phyloP scores from a whole-genome alignment of 106 monocot species.

The Phalaenopsis aphrodite region DNA sequence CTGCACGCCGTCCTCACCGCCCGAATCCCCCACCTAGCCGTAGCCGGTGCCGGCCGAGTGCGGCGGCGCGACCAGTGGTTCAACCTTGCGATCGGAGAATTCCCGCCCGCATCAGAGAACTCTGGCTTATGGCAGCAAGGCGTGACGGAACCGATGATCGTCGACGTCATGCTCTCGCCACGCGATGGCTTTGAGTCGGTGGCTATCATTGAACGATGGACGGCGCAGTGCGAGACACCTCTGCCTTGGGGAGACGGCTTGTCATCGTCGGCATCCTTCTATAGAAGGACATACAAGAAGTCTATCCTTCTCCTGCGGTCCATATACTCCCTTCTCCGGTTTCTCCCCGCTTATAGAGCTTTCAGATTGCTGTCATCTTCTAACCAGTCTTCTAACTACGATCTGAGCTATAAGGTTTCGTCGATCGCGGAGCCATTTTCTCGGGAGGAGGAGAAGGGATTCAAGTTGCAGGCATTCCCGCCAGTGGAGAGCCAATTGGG shows the following conservation, averaged over 20 bases:
- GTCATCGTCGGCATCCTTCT: conserved; percentile 9
- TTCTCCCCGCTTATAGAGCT: conserved; percentile 58
- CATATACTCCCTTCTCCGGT: conserved; percentile 56
- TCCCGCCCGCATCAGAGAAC: conserved; percentile 37
- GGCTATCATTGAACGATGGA: conserved; percentile 34
- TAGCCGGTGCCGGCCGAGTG: neutral
- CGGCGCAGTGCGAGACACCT: conserved; percentile 2
- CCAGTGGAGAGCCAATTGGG: conserved; percentile 80
- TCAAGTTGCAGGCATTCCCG: conserved; percentile 36
- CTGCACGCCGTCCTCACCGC: conserved; percentile 68
- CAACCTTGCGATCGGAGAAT: conserved; percentile 76
- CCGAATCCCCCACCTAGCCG: conserved; percentile 45
- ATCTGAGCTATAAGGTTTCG: conserved; percentile 54
- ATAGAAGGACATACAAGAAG: conserved; percentile 64
- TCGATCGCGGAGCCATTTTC: conserved; percentile 72
- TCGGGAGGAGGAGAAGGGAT: conserved; percentile 43
- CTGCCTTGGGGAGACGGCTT: conserved; percentile 7
- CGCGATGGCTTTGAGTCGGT: conserved; percentile 5
- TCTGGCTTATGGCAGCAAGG: conserved; percentile 27
- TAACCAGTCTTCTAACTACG: conserved; percentile 54
- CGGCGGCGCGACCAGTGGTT: conserved; percentile 78
- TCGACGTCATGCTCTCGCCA: conserved; percentile 66
- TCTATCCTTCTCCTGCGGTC: conserved; percentile 65
- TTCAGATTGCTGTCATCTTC: conserved; percentile 52
- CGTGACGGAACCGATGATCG: conserved; percentile 43